Evolutionary conservation across 768 basidiomycete species (phyloP).

Genomic region (Gautieria morchelliformis): DNA sequence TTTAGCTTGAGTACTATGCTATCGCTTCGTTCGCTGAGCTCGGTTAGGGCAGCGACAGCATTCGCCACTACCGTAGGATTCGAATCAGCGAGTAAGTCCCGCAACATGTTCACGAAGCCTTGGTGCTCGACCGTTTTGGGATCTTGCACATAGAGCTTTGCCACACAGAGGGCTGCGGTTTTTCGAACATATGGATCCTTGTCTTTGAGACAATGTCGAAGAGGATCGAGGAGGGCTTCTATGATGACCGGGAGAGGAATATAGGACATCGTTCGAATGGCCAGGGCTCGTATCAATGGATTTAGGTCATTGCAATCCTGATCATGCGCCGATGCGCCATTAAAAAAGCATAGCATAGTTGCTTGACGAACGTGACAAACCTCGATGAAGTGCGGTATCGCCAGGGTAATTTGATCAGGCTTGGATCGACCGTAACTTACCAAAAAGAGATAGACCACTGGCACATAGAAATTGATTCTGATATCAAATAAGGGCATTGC

Average conservation of each 20-base stretch:
- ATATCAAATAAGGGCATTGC: background rate
- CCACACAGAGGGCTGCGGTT: slow-evolving; percentile 96
- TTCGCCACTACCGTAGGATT: slow-evolving; percentile 98
- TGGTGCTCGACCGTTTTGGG: slow-evolving; percentile 78
- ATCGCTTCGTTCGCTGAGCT: slow-evolving; percentile 91
- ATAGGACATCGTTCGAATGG: slow-evolving; percentile 98
- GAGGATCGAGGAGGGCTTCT: slow-evolving; percentile 77
- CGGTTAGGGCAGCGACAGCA: slow-evolving; percentile 92
- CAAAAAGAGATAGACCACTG: slow-evolving; percentile 97
- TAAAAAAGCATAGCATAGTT: background rate
- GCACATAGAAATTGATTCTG: background rate
- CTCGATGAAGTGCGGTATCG: slow-evolving; percentile 85
- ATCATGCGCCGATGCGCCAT: slow-evolving; percentile 10
- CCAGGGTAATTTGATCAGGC: slow-evolving; percentile 87
- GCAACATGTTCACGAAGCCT: slow-evolving; percentile 83
- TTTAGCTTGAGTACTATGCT: slow-evolving; percentile 91
- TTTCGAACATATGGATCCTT: slow-evolving; percentile 97
- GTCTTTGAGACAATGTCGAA: slow-evolving; percentile 88
- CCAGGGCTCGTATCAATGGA: slow-evolving; percentile 91
- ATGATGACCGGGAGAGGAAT: slow-evolving; percentile 88
- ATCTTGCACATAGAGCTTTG: slow-evolving; percentile 88
- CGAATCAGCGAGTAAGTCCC: slow-evolving; percentile 84
- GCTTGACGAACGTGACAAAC: slow-evolving; percentile 31
- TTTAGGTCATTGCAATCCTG: slow-evolving; percentile 96
- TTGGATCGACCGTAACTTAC: slow-evolving; percentile 93